Conservation (phyloP, 2,329 filamentous ascomycete genomes). For the Endothia cerciana region DNA sequence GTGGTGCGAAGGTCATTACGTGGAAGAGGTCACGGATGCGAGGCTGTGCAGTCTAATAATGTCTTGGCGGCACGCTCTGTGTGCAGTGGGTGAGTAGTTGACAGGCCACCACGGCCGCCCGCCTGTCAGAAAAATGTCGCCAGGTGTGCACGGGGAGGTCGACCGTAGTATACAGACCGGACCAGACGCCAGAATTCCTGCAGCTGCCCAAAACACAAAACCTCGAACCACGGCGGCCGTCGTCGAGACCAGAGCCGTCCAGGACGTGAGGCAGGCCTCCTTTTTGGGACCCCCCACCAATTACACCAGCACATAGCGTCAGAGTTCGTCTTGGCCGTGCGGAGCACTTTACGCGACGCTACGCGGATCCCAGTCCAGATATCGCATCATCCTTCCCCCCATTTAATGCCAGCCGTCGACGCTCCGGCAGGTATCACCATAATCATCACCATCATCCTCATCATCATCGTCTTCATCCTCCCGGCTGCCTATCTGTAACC, state of each 20-base stretch:
- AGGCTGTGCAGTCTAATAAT: slow-evolving; percentile 9
- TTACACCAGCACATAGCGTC: too few species aligned
- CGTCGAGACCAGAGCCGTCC: slow-evolving; percentile 25
- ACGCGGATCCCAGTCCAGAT: slow-evolving; percentile 22
- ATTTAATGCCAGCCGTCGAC: background rate
- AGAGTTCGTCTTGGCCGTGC: slow-evolving; percentile 2
- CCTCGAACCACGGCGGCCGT: slow-evolving; percentile 15
- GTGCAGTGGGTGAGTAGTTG: too few species aligned
- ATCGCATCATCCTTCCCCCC: background rate
- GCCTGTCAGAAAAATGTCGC: background rate
- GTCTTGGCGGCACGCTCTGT: too few species aligned
- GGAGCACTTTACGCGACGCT: slow-evolving; percentile 1
- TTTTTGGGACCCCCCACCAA: background rate
- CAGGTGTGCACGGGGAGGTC: background rate
- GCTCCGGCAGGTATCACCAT: background rate
- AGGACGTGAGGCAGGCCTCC: background rate
- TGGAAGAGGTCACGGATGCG: background rate
- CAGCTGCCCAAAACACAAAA: slow-evolving; percentile 18
- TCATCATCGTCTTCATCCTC: background rate
- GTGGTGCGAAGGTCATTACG: background rate
- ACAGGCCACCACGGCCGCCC: too few species aligned
- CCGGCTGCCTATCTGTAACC: background rate
- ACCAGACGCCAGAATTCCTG: slow-evolving; percentile 9
- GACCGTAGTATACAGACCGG: background rate
- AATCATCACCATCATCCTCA: background rate